Evolutionary conservation across 768 basidiomycete species (phyloP), one percentile per base, ranked within the genome.

Genomic region (Naganishia kalamii): DNA sequence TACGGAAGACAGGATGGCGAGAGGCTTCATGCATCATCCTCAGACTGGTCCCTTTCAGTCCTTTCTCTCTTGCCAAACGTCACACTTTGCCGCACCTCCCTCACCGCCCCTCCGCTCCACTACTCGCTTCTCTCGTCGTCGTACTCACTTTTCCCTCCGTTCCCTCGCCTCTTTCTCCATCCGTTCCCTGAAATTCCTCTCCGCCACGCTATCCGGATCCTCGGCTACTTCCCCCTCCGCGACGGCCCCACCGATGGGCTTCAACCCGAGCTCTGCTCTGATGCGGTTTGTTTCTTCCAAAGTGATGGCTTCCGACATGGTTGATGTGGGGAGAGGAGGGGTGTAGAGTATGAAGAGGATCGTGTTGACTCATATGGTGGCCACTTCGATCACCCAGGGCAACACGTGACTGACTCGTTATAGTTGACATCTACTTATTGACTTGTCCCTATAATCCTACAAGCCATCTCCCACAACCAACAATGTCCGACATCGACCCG

Each of bases 181-280:
- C 57, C 83, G 80, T 73, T 85, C 85, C 4, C 85, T 80, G 81
- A 88, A 98, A 79, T 98, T 98, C 54, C 85, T 81, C 77, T 91
- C 90, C 13, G 96, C 96, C 70, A 86, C 79, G 72, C 88, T 85
- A 63, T 96, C 92, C 69, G 71, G 66, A 49, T 80, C 75, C 44
- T 73, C 68, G 4, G 57, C 75, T 1, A 71, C 51, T 13, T 54
- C 35, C 2, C 47, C 71, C 21, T 59, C 59, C 5, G 50, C 59
- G 4, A 11, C 41, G 43, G 23, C 57, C 17, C 48, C 47, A 44
- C 69, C 19, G 63, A 98, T 84, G 44, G 96, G 93, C 76, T 92
- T 90, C 65, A 99, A 86, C 69, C 96, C 96, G 41, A 96, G 84
- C 4, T 87, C 88, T 65, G 94, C 85, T 80, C 96, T 90, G 77